phyloP scores from a whole-genome alignment of 768 basidiomycete species.

The Lactarius indigo region DNA sequence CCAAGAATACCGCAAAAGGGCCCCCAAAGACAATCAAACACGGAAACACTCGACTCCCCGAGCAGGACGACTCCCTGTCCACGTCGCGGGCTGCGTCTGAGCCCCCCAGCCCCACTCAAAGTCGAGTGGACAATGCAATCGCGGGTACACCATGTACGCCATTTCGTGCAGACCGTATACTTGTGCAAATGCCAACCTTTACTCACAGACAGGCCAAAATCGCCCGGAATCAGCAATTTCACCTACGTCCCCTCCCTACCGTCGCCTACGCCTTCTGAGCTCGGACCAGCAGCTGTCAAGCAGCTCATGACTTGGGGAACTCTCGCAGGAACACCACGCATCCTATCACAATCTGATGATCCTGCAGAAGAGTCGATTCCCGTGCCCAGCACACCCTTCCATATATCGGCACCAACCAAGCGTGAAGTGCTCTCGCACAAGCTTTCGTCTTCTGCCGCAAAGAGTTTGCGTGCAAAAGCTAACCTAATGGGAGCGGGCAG shows the following conservation, averaged over 20 bases:
- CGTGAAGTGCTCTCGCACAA: constrained; percentile 80
- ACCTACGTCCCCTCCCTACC: constrained; percentile 82
- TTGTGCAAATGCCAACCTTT: constrained; percentile 17
- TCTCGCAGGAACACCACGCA: constrained; percentile 84
- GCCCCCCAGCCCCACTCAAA: constrained; percentile 87
- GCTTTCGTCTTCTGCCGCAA: constrained; percentile 78
- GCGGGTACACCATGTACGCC: constrained; percentile 83
- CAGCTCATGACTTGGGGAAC: constrained; percentile 99
- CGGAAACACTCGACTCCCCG: constrained; percentile 74
- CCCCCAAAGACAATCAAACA: constrained; percentile 70
- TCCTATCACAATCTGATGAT: constrained; percentile 65
- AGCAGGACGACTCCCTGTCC: constrained; percentile 55
- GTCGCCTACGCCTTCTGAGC: constrained; percentile 77
- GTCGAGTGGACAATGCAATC: constrained; percentile 89
- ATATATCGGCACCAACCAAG: constrained; percentile 68
- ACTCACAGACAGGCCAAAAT: constrained; percentile 56
- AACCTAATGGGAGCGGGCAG: constrained; percentile 48
- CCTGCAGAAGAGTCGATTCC: constrained; percentile 39
- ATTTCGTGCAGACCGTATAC: neutral
- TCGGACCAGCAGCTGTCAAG: constrained; percentile 80
- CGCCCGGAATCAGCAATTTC: constrained; percentile 55
- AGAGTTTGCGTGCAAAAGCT: constrained; percentile 76
- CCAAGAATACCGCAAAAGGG: constrained; percentile 33
- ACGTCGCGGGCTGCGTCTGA: constrained; percentile 45
- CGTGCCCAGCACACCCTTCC: constrained; percentile 65